Conservation (phyloP, 192 early-diverging fungal species). For the Oehlia diaphana region DNA sequence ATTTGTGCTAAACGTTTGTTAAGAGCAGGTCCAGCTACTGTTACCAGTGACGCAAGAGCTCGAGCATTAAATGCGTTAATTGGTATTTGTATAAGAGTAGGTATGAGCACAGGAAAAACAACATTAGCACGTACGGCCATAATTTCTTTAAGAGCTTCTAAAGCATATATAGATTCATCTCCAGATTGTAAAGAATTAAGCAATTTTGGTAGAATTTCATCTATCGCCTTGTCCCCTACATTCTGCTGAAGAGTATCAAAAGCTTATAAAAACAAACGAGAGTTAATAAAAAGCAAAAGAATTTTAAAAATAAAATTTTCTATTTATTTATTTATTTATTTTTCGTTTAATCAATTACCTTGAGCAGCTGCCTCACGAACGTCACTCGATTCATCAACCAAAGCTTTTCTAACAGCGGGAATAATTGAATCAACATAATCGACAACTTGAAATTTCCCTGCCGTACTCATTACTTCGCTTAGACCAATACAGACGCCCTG, state of each 20-base stretch:
- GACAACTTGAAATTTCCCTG: slow-evolving; percentile 74
- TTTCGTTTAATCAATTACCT: slow-evolving; percentile 25
- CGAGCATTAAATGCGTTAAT: slow-evolving; percentile 92
- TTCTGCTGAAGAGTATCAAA: slow-evolving; percentile 94
- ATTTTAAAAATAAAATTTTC: neutral
- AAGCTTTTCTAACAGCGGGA: slow-evolving; percentile 77
- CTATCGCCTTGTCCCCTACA: slow-evolving; percentile 90
- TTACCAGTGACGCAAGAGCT: slow-evolving; percentile 83
- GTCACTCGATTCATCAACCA: slow-evolving; percentile 80
- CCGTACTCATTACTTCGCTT: slow-evolving; percentile 87
- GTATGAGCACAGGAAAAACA: slow-evolving; percentile 98
- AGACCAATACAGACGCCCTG: slow-evolving; percentile 94
- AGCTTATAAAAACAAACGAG: slow-evolving; percentile 43
- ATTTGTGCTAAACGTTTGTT: slow-evolving; percentile 82
- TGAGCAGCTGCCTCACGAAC: slow-evolving; percentile 94
- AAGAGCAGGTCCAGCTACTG: slow-evolving; percentile 85
- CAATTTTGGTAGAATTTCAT: slow-evolving; percentile 87
- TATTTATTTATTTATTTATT: no score
- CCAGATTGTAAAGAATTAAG: slow-evolving; percentile 72
- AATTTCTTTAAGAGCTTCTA: slow-evolving; percentile 95
- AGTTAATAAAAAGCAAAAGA: neutral
- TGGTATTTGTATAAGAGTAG: slow-evolving; percentile 85
- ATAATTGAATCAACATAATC: slow-evolving; percentile 87
- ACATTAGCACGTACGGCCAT: slow-evolving; percentile 96
- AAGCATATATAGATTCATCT: slow-evolving; percentile 69